These are phyloP conservation scores for Pestalotiopsis sp. DNA, from an alignment of 2,329 filamentous ascomycete species.

Conservation along the genomic window DNA sequence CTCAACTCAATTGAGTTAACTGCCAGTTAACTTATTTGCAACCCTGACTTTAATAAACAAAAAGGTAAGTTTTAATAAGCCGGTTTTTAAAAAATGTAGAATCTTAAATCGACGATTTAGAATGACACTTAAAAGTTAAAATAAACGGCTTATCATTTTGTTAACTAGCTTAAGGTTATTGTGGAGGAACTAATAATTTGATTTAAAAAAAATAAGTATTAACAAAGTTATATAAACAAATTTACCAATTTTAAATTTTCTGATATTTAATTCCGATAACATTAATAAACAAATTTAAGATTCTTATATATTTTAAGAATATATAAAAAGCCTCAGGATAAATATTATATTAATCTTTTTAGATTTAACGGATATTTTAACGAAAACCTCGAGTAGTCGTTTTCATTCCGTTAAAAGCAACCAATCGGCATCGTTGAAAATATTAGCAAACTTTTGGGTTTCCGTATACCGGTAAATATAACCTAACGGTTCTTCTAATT, in stretches of 20 bases:
- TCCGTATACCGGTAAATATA: too few relatives aligned
- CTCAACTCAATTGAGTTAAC: background rate
- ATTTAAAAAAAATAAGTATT: too few relatives aligned
- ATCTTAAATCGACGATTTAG: background rate
- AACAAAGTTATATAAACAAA: too few relatives aligned
- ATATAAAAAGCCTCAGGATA: too few relatives aligned
- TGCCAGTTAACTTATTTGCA: background rate
- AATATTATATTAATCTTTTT: too few relatives aligned
- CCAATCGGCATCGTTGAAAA: too few relatives aligned
- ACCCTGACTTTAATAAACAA: background rate
- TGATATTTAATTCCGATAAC: background rate
- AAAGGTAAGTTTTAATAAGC: background rate
- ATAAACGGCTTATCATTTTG: background rate
- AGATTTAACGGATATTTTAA: constrained; percentile 3
- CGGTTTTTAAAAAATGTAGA: background rate
- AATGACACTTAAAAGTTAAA: background rate
- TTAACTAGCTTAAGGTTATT: background rate
- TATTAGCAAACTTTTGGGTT: too few relatives aligned
- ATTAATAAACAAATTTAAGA: background rate
- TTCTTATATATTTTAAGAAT: constrained; percentile 9
- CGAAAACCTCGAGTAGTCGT: background rate
- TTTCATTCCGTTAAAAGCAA: too few relatives aligned
- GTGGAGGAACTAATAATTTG: background rate
- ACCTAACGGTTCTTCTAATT: background rate
- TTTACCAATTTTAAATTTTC: background rate